phyloP scores from a whole-genome alignment of 2,329 filamentous ascomycete genomes.

The Ophiostoma ulmi region DNA sequence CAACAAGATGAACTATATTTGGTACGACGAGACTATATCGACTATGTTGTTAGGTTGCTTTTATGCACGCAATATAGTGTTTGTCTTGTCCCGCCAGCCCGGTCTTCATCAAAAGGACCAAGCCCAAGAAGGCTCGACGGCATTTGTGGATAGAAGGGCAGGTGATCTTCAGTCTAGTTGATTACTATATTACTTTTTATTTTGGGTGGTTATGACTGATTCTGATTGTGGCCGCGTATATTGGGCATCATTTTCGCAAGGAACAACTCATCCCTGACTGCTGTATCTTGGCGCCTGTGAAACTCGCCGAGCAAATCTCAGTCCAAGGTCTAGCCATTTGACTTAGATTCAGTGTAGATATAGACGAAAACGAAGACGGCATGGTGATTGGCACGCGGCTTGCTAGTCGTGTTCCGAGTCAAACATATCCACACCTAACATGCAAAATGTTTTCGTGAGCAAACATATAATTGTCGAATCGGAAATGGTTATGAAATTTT shows the following conservation, averaged over 20 bases:
- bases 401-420: not conserved
- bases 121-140: not conserved
- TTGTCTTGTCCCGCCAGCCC: slow-evolving; percentile 7
- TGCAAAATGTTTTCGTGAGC: not conserved
- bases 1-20: not conserved
- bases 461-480: not conserved
- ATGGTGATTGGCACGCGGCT: slow-evolving; percentile 5
- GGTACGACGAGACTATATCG: not conserved
- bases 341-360: not conserved
- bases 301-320: not conserved
- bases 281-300: slow-evolving; percentile 1
- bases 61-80: slow-evolving; percentile 4
- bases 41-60: not conserved
- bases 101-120: not conserved
- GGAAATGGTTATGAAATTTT: not conserved
- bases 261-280: slow-evolving; percentile 3
- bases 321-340: not conserved
- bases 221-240: not conserved
- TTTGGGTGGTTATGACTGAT: not conserved
- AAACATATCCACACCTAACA: not conserved
- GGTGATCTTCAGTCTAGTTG: not conserved
- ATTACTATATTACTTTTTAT: not conserved
- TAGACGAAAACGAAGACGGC: slow-evolving; percentile 4
- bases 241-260: slow-evolving; percentile 12
- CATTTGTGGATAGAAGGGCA: not conserved